A percentile compares a stretch with the other conserved stretches of the same genome.
Conservation (phyloP, 139 green algal genomes). For the Spirogloea muscicola region DNA sequence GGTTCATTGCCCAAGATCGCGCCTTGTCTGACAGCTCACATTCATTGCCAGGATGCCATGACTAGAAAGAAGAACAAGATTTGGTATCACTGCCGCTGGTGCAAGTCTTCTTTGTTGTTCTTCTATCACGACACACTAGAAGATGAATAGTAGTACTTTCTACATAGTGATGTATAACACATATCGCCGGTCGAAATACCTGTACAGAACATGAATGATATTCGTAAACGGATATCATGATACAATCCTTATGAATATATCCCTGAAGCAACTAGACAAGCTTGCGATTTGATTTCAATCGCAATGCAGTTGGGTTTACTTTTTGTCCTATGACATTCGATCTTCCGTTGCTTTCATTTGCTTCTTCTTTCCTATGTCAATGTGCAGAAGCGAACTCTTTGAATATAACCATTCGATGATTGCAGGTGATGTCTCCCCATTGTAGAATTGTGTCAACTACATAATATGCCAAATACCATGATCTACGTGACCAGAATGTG, state of each 20-base stretch:
- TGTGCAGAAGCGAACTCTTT: constrained; percentile 61
- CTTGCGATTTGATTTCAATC: not conserved
- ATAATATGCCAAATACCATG: constrained; percentile 57
- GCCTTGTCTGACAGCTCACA: no score
- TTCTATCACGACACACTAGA: no score
- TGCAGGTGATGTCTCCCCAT: constrained; percentile 57
- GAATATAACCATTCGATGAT: constrained; percentile 64
- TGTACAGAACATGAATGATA: no score
- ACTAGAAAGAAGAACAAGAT: no score
- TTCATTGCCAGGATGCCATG: no score
- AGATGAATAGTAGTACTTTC: constrained; percentile 15
- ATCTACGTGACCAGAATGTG: constrained; percentile 63
- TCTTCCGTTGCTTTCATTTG: constrained; percentile 48
- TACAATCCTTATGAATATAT: constrained; percentile 5
- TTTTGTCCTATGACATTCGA: constrained; percentile 8
- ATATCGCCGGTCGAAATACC: constrained; percentile 9
- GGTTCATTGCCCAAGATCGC: no score
- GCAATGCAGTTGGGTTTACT: not conserved
- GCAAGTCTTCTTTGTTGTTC: no score
- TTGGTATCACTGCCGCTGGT: no score
- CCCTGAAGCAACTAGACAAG: no score
- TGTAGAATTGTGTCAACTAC: constrained; percentile 59
- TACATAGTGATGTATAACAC: constrained; percentile 10
- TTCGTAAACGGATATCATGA: no score
- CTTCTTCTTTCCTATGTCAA: constrained; percentile 59